Conservation (phyloP, 208 protist species). For the Trypanosoma rangeli region DNA sequence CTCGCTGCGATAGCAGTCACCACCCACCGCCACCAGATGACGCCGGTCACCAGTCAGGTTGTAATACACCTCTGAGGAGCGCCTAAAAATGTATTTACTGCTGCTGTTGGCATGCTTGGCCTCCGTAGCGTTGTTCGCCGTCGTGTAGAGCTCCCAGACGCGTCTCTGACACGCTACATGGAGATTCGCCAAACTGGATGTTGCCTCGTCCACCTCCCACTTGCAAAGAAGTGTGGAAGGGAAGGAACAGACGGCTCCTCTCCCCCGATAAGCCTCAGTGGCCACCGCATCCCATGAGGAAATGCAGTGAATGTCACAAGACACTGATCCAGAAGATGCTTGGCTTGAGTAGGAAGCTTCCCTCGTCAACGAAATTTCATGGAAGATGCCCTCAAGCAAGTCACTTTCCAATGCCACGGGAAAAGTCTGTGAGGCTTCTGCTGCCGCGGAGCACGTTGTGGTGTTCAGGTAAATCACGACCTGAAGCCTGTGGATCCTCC, state of each 20-base stretch:
- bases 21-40: constrained; percentile 11
- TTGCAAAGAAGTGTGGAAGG: background rate
- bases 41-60: constrained; percentile 10
- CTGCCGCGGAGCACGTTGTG: background rate
- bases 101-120: background rate
- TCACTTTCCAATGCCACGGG: background rate
- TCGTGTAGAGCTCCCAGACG: background rate
- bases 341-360: background rate
- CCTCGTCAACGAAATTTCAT: background rate
- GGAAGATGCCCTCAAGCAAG: constrained; percentile 4
- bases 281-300: background rate
- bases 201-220: background rate
- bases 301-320: background rate
- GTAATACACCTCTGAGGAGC: constrained; percentile 9
- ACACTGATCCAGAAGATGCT: background rate
- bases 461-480: constrained; percentile 16
- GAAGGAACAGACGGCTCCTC: too few species aligned
- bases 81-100: background rate
- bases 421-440: background rate
- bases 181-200: background rate
- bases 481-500: background rate
- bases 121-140: background rate
- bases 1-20: constrained; percentile 1
- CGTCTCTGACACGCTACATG: constrained; percentile 2
- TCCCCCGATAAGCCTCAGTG: too few species aligned